Evolutionary conservation across 441 rosid genomes (phyloP).

Genomic region (Populus trichocarpa): DNA sequence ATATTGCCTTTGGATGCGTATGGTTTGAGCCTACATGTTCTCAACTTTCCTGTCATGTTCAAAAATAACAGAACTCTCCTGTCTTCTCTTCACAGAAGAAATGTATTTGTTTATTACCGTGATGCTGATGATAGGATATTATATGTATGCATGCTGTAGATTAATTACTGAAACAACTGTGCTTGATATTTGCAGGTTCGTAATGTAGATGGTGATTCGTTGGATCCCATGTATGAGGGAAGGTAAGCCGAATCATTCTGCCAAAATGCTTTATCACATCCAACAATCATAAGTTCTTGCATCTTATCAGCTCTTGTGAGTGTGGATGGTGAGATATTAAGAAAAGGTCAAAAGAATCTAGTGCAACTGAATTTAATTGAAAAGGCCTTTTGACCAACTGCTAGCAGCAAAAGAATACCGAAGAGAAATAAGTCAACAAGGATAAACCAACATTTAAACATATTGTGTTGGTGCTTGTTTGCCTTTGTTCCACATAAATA

Average conservation of each 20-base stretch:
- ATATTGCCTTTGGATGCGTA: background rate
- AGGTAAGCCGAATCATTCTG: slow-evolving; percentile 38
- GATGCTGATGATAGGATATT: background rate
- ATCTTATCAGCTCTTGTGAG: background rate
- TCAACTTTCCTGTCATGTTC: background rate
- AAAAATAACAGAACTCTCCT: background rate
- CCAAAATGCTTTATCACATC: slow-evolving; percentile 5
- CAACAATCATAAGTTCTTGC: background rate
- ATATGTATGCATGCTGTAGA: background rate
- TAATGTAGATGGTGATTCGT: slow-evolving; percentile 56
- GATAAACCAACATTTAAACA: background rate
- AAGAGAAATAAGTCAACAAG: background rate
- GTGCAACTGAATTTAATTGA: background rate
- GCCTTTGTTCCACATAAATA: slow-evolving; percentile 2
- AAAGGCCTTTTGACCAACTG: background rate
- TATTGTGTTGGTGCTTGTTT: slow-evolving; percentile 13
- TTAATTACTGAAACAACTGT: slow-evolving; percentile 2
- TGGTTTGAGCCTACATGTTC: background rate
- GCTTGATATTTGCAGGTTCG: slow-evolving; percentile 60
- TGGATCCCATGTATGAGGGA: slow-evolving; percentile 85
- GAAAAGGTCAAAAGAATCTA: background rate
- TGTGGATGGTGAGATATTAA: background rate
- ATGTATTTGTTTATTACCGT: background rate
- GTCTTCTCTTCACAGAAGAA: background rate
- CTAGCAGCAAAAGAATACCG: background rate